Conservation (phyloP, 305 asterid genomes). For the Fraxinus greggii region DNA sequence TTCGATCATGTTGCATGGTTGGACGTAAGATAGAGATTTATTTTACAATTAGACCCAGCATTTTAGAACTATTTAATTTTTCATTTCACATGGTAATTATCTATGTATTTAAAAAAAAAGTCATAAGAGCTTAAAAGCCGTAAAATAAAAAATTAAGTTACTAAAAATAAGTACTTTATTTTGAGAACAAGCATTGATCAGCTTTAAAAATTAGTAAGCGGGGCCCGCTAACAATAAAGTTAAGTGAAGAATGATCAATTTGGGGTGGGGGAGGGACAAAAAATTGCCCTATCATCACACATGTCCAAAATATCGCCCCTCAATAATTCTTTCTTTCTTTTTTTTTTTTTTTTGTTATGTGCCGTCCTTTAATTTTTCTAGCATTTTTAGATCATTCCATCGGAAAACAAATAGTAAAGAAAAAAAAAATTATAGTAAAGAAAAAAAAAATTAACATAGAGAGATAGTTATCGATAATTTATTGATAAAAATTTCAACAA, state of each 20-base stretch:
- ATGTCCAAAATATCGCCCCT: background rate
- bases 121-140: background rate
- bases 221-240: slow-evolving; percentile 23
- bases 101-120: background rate
- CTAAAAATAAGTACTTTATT: too few relatives aligned
- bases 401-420: background rate
- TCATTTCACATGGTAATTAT: background rate
- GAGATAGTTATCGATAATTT: background rate
- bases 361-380: background rate
- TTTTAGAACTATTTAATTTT: background rate
- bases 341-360: background rate
- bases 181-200: background rate
- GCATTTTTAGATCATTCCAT: background rate
- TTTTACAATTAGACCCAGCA: background rate
- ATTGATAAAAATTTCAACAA: background rate
- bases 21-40: background rate
- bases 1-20: too few relatives aligned
- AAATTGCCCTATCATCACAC: background rate
- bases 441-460: background rate
- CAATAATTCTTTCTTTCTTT: background rate
- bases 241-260: slow-evolving; percentile 7
- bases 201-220: background rate
- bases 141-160: background rate
- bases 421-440: background rate
- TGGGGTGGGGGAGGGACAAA: background rate